phyloP scores from a whole-genome alignment of 495 filamentous ascomycete genomes.

The Pyrenula aspistea region DNA sequence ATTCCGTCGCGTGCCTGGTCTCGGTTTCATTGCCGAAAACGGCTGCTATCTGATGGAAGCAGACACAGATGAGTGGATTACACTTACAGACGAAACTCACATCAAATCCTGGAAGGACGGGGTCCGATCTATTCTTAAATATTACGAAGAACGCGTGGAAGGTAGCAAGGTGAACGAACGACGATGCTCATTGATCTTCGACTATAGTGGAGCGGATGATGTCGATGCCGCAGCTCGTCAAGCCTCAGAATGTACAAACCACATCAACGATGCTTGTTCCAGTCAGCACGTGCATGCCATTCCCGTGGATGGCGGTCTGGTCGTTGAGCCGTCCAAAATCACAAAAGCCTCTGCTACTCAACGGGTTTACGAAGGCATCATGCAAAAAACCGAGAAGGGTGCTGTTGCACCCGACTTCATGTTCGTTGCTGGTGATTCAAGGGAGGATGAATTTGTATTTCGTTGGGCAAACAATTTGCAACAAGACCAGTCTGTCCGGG shows the following conservation, averaged over 20 bases:
- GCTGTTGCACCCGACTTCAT: slow-evolving; percentile 57
- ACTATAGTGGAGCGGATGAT: slow-evolving; percentile 75
- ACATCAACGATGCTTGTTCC: slow-evolving; percentile 86
- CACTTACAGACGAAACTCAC: slow-evolving; percentile 54
- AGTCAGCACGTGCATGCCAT: slow-evolving; percentile 73
- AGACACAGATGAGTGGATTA: slow-evolving; percentile 54
- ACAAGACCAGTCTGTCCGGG: slow-evolving; percentile 37
- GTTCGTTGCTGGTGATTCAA: slow-evolving; percentile 75
- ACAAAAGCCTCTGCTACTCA: slow-evolving; percentile 71
- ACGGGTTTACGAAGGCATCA: slow-evolving; percentile 50
- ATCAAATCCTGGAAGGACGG: slow-evolving; percentile 65
- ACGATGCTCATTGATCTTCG: slow-evolving; percentile 77
- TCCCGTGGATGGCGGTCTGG: slow-evolving; percentile 61
- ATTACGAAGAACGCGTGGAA: slow-evolving; percentile 79
- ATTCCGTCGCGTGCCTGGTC: slow-evolving; percentile 62
- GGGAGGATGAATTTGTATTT: slow-evolving; percentile 87
- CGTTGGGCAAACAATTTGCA: slow-evolving; percentile 77
- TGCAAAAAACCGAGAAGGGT: slow-evolving; percentile 20
- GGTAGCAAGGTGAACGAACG: slow-evolving; percentile 78
- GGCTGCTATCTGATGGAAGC: slow-evolving; percentile 75
- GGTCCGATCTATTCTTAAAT: slow-evolving; percentile 63
- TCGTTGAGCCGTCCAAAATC: slow-evolving; percentile 70
- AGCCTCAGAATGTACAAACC: slow-evolving; percentile 75
- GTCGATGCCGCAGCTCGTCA: slow-evolving; percentile 56
- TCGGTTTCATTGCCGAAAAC: slow-evolving; percentile 86